Conservation (phyloP, 2,329 filamentous ascomycete genomes). For the Fusarium anthophilum region DNA sequence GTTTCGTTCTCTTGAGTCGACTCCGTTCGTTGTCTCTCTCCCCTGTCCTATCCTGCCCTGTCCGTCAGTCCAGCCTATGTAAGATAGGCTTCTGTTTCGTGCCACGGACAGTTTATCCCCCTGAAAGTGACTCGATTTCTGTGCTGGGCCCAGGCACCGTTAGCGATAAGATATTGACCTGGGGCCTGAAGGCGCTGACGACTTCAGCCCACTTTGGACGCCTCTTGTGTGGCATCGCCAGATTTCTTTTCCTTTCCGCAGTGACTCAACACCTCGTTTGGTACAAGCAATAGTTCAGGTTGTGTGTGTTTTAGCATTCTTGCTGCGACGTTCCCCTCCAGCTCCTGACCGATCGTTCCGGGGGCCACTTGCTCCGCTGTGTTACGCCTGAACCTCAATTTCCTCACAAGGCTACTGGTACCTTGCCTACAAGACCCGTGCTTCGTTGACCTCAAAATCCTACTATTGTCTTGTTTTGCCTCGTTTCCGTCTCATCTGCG, state of each 20-base stretch:
- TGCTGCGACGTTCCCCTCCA: constrained; percentile 4
- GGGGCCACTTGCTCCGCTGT: constrained; percentile 22
- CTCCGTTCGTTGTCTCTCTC: constrained; percentile 1
- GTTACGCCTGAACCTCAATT: constrained; percentile 7
- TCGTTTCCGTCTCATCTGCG: constrained; percentile 2
- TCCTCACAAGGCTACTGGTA: constrained; percentile 11
- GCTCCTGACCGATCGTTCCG: constrained; percentile 43
- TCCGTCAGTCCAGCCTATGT: neutral
- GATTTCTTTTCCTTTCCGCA: constrained; percentile 18
- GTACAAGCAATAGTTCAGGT: neutral
- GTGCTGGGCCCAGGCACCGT: constrained; percentile 6
- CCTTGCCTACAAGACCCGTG: constrained; percentile 8
- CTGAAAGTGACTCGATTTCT: constrained; percentile 37
- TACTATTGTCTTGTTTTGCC: neutral
- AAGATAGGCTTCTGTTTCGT: constrained; percentile 8
- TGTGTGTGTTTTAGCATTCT: neutral
- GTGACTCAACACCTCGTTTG: constrained; percentile 7
- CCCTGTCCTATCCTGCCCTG: neutral
- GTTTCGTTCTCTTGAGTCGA: constrained; percentile 7
- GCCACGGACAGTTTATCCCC: constrained; percentile 17
- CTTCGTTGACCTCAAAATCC: constrained; percentile 14
- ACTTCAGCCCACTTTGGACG: constrained; percentile 34
- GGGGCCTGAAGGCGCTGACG: constrained; percentile 21
- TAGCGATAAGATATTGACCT: constrained; percentile 28
- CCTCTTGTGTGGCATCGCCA: constrained; percentile 30